A percentile compares a stretch with the other conserved stretches of the same genome.
These are phyloP conservation scores for Triticum aestivum DNA, from an alignment of 176 grass and related monocot genomes.

Conservation along the genomic window IWGSC_CS_RefSeq_v2.1 NC_057799.1:436507724-436508223, in stretches of 20 bases:
- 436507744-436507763: not conserved
- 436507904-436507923: constrained; percentile 5
- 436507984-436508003: not conserved
- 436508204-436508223: too few relatives aligned
- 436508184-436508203: not conserved
- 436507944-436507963: not conserved
- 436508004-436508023: not conserved
- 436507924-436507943: not conserved
- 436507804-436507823: not conserved
- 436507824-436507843: not conserved
- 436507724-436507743: not conserved
- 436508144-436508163: not conserved
- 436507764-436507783: too few relatives aligned
- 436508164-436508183: not conserved
- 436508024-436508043: not conserved
- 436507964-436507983: not conserved
- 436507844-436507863: not conserved
- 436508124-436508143: not conserved
- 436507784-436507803: too few relatives aligned
- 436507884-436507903: not conserved
- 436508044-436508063: not conserved
- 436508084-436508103: not conserved
- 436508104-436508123: not conserved
- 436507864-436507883: not conserved
- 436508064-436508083: not conserved